These are phyloP conservation scores for Saururus chinensis DNA, from an alignment of 164 flowering plant genomes.

Conservation along the genomic window DNA sequence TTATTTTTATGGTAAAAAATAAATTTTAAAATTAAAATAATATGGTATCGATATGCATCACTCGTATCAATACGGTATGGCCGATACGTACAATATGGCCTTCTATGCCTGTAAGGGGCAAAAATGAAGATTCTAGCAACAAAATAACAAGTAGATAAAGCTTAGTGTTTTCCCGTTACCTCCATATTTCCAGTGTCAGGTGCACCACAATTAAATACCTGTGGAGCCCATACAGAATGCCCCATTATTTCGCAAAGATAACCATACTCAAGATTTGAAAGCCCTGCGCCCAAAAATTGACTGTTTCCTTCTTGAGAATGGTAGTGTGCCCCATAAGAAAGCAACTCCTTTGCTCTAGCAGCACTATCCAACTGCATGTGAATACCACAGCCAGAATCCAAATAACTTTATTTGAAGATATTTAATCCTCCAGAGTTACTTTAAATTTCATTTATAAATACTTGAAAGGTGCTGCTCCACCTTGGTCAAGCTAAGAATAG, in stretches of 20 bases:
- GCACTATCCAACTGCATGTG: constrained; percentile 81
- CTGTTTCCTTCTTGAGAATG: constrained; percentile 12
- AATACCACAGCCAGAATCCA: not conserved
- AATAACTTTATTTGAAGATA: not conserved
- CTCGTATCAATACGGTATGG: too few relatives aligned
- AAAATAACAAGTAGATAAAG: not conserved
- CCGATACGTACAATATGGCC: too few relatives aligned
- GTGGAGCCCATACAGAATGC: constrained; percentile 94
- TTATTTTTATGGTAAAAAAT: too few relatives aligned
- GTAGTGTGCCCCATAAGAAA: constrained; percentile 26
- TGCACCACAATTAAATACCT: constrained; percentile 89
- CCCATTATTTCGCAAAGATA: constrained; percentile 98
- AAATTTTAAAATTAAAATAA: too few relatives aligned
- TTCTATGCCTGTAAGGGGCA: too few relatives aligned
- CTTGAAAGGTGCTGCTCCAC: too few relatives aligned
- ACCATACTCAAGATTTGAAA: constrained; percentile 95
- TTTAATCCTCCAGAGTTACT: too few relatives aligned
- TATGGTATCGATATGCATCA: too few relatives aligned
- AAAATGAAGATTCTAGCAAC: not conserved
- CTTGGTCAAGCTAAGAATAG: not conserved
- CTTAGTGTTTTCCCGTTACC: constrained; percentile 28
- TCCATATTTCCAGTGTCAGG: constrained; percentile 99
- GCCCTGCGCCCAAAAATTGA: constrained; percentile 70
- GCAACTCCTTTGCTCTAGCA: constrained; percentile 59
- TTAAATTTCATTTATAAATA: too few relatives aligned